Evolutionary conservation across 2,329 filamentous ascomycete species (phyloP).

Genomic region (Lasiodiplodia hormozganensis): DNA sequence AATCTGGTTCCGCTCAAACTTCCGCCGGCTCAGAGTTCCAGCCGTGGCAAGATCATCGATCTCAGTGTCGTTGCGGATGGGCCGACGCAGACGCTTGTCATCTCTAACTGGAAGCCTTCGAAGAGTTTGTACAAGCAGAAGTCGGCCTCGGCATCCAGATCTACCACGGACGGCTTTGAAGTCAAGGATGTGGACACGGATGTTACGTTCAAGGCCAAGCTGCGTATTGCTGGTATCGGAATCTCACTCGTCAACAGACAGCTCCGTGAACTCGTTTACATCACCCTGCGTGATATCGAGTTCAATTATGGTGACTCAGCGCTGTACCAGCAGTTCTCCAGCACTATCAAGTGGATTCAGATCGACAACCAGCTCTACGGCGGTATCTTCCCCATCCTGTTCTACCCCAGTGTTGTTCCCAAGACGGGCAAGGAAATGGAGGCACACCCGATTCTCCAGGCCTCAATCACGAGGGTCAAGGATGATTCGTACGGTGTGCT

Average conservation of each 20-base stretch:
- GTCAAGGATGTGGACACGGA: conserved; percentile 91
- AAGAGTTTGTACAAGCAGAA: conserved; percentile 88
- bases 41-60: conserved; percentile 85
- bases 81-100: conserved; percentile 89
- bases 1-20: conserved; percentile 96
- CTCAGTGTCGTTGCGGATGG: conserved; percentile 96
- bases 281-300: conserved; percentile 90
- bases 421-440: conserved; percentile 97
- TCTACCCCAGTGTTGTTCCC: conserved; percentile 96
- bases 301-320: conserved; percentile 92
- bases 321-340: conserved; percentile 87
- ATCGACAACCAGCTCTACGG: conserved; percentile 99
- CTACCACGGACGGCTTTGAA: conserved; percentile 78
- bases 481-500: conserved; percentile 97
- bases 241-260: conserved; percentile 94
- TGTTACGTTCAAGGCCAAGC: conserved; percentile 85
- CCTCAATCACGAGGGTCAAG: conserved; percentile 91
- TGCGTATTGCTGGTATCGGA: conserved; percentile 88
- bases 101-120: conserved; percentile 92
- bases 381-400: conserved; percentile 94
- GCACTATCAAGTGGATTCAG: conserved; percentile 98
- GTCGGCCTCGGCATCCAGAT: conserved; percentile 61
- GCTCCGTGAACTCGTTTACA: conserved; percentile 87
- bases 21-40: conserved; percentile 66
- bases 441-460: conserved; percentile 91